Conservation (phyloP, 176 grass and related monocot species). For the Phoenix roebelenii region DNA sequence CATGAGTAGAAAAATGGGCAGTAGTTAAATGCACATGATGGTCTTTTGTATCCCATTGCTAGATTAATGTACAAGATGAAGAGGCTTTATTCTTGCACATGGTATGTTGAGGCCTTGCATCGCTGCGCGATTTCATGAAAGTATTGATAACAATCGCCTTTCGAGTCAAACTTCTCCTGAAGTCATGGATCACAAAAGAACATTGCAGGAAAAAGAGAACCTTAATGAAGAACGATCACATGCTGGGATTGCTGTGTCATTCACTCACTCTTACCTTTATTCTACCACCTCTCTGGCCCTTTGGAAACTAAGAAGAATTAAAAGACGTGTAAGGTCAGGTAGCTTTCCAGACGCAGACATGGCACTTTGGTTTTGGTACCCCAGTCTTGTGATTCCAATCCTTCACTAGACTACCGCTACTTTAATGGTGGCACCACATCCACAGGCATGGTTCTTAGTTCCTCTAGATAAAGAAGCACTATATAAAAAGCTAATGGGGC, state of each 20-base stretch:
- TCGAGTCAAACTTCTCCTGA: background rate
- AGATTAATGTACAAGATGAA: background rate
- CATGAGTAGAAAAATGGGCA: too few species aligned
- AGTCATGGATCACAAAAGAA: background rate
- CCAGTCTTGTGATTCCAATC: background rate
- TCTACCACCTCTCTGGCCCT: background rate
- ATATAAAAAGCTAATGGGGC: background rate
- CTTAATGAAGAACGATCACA: background rate
- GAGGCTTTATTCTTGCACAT: constrained; percentile 4
- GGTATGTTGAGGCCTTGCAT: background rate
- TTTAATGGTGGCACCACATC: background rate
- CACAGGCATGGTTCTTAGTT: background rate
- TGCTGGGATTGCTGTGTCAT: background rate
- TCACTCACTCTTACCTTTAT: background rate
- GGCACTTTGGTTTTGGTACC: background rate
- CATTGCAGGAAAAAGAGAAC: background rate
- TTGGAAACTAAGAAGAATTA: background rate
- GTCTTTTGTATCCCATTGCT: background rate
- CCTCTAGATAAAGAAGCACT: background rate
- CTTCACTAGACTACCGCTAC: background rate
- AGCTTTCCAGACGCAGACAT: background rate
- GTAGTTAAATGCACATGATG: background rate
- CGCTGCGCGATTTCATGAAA: background rate
- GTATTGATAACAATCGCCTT: background rate
- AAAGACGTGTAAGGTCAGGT: background rate